phyloP scores from a whole-genome alignment of 768 basidiomycete species.

The Termitomyces sp. region DNA sequence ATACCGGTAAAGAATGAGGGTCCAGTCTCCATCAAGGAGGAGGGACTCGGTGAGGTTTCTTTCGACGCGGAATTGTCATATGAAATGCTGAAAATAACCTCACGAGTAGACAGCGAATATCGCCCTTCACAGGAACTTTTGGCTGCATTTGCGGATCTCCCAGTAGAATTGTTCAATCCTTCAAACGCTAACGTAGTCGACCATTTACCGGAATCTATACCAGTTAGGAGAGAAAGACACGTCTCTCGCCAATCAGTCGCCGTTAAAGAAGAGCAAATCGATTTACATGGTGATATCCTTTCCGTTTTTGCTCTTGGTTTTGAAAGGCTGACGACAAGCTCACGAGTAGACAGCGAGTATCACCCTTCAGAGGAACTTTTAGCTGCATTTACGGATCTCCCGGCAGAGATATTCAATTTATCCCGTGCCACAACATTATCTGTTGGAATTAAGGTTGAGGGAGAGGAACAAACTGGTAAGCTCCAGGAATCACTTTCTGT shows the following conservation, averaged over 20 bases:
- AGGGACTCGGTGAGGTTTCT: background rate
- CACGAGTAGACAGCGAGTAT: too few species aligned
- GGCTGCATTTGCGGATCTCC: background rate
- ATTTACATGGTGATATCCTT: background rate
- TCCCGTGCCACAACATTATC: background rate
- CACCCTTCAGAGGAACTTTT: too few species aligned
- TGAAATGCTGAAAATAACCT: too few species aligned
- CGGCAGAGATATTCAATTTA: background rate
- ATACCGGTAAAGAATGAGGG: background rate
- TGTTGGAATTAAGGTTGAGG: background rate
- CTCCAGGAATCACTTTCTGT: background rate
- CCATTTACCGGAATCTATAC: too few species aligned
- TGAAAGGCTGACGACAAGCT: background rate
- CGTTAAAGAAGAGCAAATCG: background rate
- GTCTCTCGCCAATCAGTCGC: background rate
- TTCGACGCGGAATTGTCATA: background rate
- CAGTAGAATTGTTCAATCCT: background rate
- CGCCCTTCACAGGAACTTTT: background rate
- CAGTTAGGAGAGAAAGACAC: background rate
- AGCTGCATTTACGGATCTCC: background rate
- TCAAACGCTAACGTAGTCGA: background rate
- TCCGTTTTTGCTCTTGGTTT: background rate
- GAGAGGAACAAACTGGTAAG: background rate
- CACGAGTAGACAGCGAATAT: background rate
- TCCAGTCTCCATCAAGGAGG: background rate